phyloP scores from a whole-genome alignment of 768 basidiomycete species.

The Kwoniella sp. region DNA sequence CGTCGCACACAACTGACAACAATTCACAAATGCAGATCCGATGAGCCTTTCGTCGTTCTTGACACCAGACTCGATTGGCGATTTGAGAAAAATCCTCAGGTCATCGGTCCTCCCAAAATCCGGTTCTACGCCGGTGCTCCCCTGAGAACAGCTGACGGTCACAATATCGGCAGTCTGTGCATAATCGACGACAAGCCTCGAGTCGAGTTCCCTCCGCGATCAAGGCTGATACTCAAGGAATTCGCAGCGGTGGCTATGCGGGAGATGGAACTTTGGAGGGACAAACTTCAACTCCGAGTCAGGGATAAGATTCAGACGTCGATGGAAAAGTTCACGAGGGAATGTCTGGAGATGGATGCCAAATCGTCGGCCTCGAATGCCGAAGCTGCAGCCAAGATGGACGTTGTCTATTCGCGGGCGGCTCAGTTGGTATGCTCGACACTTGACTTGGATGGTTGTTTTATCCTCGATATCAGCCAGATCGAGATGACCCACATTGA shows the following conservation, averaged over 20 bases:
- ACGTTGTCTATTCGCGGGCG: constrained; percentile 85
- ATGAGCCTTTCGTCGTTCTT: constrained; percentile 83
- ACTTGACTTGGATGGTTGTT: constrained; percentile 85
- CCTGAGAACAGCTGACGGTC: constrained; percentile 82
- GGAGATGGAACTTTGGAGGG: constrained; percentile 92
- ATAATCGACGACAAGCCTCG: constrained; percentile 81
- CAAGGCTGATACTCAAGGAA: constrained; percentile 88
- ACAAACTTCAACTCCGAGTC: constrained; percentile 89
- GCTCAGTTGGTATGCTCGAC: constrained; percentile 85
- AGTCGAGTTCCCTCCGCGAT: constrained; percentile 81
- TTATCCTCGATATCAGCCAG: constrained; percentile 89
- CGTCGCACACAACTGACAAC: background rate
- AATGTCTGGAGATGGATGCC: constrained; percentile 86
- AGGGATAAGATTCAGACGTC: constrained; percentile 90
- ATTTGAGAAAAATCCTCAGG: constrained; percentile 78
- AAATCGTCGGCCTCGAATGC: constrained; percentile 58
- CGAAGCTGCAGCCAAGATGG: constrained; percentile 65
- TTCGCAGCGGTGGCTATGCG: constrained; percentile 93
- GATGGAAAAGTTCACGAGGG: constrained; percentile 95
- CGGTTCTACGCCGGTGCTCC: constrained; percentile 93
- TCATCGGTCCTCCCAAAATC: constrained; percentile 66
- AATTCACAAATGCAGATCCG: constrained; percentile 50
- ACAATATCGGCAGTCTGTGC: constrained; percentile 80
- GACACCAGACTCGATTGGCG: constrained; percentile 84
- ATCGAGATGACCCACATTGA: constrained; percentile 80